These are phyloP conservation scores for Pharus latifolius DNA, from an alignment of 176 grass and related monocot genomes.

Conservation along the genomic window DNA sequence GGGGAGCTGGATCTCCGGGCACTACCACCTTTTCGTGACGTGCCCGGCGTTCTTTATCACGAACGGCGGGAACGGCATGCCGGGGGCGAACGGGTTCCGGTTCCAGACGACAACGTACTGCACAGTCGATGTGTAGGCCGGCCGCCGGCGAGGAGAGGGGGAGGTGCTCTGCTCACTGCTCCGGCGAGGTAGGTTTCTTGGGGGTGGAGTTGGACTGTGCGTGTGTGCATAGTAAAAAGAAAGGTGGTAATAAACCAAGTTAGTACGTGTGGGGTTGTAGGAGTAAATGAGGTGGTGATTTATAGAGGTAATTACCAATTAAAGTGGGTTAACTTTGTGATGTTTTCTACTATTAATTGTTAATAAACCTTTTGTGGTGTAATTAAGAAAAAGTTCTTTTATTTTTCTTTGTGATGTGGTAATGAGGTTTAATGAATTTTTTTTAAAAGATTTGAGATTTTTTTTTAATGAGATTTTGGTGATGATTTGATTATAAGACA, in stretches of 20 bases:
- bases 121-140: constrained; percentile 45
- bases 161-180: background rate
- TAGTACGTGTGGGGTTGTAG: constrained; percentile 5
- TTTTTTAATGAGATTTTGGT: too few relatives aligned
- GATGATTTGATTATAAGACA: too few relatives aligned
- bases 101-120: constrained; percentile 56
- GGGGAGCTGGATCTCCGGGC: constrained; percentile 47
- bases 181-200: constrained; percentile 11
- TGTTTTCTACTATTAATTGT: constrained; percentile 19
- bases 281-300: too few relatives aligned
- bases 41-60: constrained; percentile 54
- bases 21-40: constrained; percentile 55
- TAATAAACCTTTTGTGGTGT: background rate
- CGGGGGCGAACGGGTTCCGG: constrained; percentile 13
- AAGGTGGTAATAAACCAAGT: background rate
- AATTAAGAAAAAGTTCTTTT: background rate
- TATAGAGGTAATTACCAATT: too few relatives aligned
- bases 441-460: too few relatives aligned
- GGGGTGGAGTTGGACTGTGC: background rate
- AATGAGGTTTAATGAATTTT: too few relatives aligned
- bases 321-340: too few relatives aligned
- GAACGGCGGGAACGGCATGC: background rate
- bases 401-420: background rate
- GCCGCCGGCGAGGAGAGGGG: too few relatives aligned
- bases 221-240: background rate